These are phyloP conservation scores for Globisporangium yorkense DNA, from an alignment of 352 stramenopile species.

Conservation along the genomic window DNA sequence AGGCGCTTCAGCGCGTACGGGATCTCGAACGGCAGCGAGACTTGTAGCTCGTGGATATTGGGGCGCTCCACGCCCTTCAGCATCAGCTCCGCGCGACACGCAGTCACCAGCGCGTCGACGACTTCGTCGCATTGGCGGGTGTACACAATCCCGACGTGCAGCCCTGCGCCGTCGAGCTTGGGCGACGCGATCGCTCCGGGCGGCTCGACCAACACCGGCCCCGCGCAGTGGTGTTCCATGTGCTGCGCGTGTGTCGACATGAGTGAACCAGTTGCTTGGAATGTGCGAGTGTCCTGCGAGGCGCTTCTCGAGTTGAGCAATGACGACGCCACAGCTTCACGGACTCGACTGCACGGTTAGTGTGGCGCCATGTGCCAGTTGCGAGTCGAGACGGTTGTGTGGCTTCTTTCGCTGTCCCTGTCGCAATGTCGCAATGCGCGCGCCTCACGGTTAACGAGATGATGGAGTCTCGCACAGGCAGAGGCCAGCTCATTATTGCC, in stretches of 20 bases:
- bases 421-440: too few relatives aligned
- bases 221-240: neutral
- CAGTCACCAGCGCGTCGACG: conserved; percentile 18
- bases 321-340: neutral
- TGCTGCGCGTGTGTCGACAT: neutral
- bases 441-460: too few relatives aligned
- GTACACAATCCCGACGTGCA: conserved; percentile 26
- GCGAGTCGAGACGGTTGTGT: too few relatives aligned
- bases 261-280: neutral
- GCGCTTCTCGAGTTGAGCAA: neutral
- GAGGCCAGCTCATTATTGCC: too few relatives aligned
- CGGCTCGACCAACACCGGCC: conserved; percentile 18
- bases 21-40: conserved; percentile 28
- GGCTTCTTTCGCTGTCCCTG: too few relatives aligned
- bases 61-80: conserved; percentile 22
- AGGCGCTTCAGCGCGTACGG: conserved; percentile 26
- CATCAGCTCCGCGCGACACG: conserved; percentile 28
- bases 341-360: too few relatives aligned
- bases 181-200: conserved; percentile 24
- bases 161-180: conserved; percentile 16
- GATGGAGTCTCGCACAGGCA: too few relatives aligned
- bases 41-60: conserved; percentile 23
- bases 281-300: neutral
- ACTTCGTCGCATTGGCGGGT: conserved; percentile 21
- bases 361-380: too few relatives aligned